Evolutionary conservation across 192 early-diverging fungal species (phyloP), one percentile per base, ranked within the genome.

Genomic region (Entomortierella chlamydospora): DNA sequence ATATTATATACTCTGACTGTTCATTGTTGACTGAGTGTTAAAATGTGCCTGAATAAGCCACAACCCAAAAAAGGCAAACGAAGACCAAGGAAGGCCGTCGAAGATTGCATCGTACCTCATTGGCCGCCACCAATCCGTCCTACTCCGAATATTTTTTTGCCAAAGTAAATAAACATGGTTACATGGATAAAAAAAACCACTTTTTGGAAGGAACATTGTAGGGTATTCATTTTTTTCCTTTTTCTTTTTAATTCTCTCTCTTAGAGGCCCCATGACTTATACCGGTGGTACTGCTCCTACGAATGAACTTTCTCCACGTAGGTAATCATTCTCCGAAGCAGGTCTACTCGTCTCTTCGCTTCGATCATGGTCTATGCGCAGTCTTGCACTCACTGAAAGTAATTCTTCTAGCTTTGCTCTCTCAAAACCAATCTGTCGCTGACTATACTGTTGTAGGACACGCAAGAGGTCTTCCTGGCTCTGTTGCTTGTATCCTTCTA

Each of bases 391-490:
- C 10, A 79, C 68, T 17, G 73, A 63, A 30, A 68, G 25, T 18
- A 79, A 42, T 39, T 81, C 83, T 61, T 84, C 81, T 28, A 84
- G 55, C 51, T 84, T 81, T 4, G 80, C 73, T 57, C 72, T 67
- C 47, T 84, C 83, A 50, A 78, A 84, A 28, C 73, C 58, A 23
- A 84, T 77, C 62, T 84, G 83, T 28, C 81, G 73, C 30, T 70
- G 73, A 50, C 71, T 72, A 52, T 81, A 84, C 37, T 84, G 72
- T 42, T 68, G 65, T 33, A 84, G 52, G 11, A 65, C 65, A 13
- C 57, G 54, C 29, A 84, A n/a, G 23, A 84, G 53, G 62, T 84
- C 83, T 17, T 84, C 73, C 45, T 68, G 56, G 26, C 73, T 72
- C 39, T 84, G 80, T 29, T 78, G 56, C 43, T 76, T 58, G 26